Base-by-base conservation (phyloP, 371 early-diverging fungal species). In the Mortierella sp. region DNA sequence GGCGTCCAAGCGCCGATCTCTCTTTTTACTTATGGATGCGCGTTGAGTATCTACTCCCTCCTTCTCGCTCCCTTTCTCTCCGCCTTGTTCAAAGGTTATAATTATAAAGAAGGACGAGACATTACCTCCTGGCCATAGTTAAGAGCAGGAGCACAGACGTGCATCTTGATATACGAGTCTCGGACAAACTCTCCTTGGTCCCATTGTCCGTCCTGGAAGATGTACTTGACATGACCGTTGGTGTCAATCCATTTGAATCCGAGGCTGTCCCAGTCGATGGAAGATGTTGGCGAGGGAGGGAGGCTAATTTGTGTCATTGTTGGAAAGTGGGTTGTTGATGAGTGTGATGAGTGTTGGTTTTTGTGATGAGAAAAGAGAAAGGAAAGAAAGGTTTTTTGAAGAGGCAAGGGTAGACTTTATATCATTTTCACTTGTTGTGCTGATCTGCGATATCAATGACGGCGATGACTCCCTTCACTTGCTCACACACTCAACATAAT, bases 91-190 rank as follows among this genome's bases (percentile, higher is more conserved):
- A n/a, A n/a, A n/a, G n/a, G n/a, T n/a, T n/a, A n/a, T n/a, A n/a
- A n/a, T n/a, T n/a, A n/a, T n/a, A 16, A 50, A 44, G 54, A 65
- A 52, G 47, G 19, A 38, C 54, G 19, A 44, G 21, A 57, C 58
- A 21, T 24, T 90, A 92, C 93, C 88, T 94, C 90, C 84, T 95
- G 96, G 47, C 96, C 96, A 76, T 95, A 95, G 81, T 95, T 92
- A 57, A 94, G 86, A 65, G 90, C 94, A 13, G 94, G 92, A 9
- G 94, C 92, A 79, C 89, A 90, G 68, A 92, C 81, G 72, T 91
- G 92, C 50, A 92, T 89, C 38, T 89, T 88, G 71, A 90, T 73
- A 83, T 89, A 79, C 7, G 91, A 84, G 75, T 92, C 91, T 0
- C 82, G 87, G 72, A 92, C 91, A 52, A 93, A 88, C 47, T 86